phyloP scores from a whole-genome alignment of 2,329 filamentous ascomycete species.

The Didymella segeticola region DNA sequence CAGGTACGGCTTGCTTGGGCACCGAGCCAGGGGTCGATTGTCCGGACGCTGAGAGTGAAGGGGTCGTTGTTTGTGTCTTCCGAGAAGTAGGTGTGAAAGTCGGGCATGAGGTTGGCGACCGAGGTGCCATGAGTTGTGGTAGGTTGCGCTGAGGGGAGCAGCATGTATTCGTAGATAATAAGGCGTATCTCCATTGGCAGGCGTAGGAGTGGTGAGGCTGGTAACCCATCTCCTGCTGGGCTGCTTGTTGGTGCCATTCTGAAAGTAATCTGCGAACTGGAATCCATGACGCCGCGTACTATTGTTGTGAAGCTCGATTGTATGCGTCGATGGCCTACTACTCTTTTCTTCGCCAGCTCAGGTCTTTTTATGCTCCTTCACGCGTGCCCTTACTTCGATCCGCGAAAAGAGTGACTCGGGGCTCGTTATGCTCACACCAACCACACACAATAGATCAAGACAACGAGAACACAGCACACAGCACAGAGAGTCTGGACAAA shows the following conservation, averaged over 20 bases:
- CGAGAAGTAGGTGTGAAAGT: constrained; percentile 53
- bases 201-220: constrained; percentile 49
- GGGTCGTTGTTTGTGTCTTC: constrained; percentile 38
- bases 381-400: constrained; percentile 12
- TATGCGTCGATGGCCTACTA: not conserved
- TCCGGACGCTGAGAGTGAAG: constrained; percentile 52
- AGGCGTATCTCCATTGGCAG: constrained; percentile 56
- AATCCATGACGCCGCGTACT: not conserved
- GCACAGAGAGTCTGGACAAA: constrained; percentile 1
- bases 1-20: constrained; percentile 32
- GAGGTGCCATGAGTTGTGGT: constrained; percentile 37
- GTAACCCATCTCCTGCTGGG: constrained; percentile 3
- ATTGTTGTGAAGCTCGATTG: not conserved
- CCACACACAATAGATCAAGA: constrained; percentile 5
- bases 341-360: not conserved
- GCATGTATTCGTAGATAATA: constrained; percentile 54
- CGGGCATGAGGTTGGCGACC: constrained; percentile 45
- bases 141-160: constrained; percentile 49
- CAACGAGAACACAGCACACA: constrained; percentile 10
- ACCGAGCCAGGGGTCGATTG: constrained; percentile 50
- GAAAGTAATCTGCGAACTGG: not conserved
- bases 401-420: constrained; percentile 2
- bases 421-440: constrained; percentile 10
- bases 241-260: constrained; percentile 6
- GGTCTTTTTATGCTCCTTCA: constrained; percentile 3